Base-by-base conservation (phyloP, 805 yeast species). In the Spencermartinsiella europaea region DNA sequence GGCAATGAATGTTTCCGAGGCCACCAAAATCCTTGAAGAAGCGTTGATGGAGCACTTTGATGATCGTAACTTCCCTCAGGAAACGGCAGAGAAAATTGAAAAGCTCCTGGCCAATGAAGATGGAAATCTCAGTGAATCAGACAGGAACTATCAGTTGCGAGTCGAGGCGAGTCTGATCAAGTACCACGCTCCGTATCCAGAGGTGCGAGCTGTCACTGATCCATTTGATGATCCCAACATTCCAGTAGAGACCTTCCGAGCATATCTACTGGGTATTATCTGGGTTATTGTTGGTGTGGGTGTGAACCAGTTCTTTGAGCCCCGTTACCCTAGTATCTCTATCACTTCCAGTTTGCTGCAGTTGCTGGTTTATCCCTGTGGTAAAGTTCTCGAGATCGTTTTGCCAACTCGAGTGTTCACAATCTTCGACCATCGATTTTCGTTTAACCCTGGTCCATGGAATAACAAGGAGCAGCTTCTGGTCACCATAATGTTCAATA, bases 391-490 rank as follows among this genome's bases (percentile, higher is more conserved):
- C 7, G 51, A 38, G 31, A 17, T 31, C 47, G 14, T 34, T 50
- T 5, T 46, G 34, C 7, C 10, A 39, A 63, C 54, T 66, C 79
- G 66, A 65, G 69, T 72, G 3, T 68, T 64, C 64, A 66, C 62
- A 3, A 25, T 70, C 43, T 51, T 56, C 34, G 74, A 79, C 43
- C 64, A 57, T 22, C 65, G 70, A 54, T 55, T 62, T 49, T 67
- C 71, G 12, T 55, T 77, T 47, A 79, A 58, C 56, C 83, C 83
- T 7, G 82, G 84, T 14, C 83, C 82, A 16, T 81, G 82, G 80
- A 66, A 69, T 34, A 65, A 61, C 50, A 81, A 81, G 58, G 85
- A 81, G 55, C 85, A 80, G 59, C 77, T 79, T 81, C 69, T 80
- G 48, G 66, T 80, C 8, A 75, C 85, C 20, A 47, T 50, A 15